Evolutionary conservation across 2,329 filamentous ascomycete species (phyloP), one percentile per base, ranked within the genome.

Genomic region (Fusarium ramigenum): DNA sequence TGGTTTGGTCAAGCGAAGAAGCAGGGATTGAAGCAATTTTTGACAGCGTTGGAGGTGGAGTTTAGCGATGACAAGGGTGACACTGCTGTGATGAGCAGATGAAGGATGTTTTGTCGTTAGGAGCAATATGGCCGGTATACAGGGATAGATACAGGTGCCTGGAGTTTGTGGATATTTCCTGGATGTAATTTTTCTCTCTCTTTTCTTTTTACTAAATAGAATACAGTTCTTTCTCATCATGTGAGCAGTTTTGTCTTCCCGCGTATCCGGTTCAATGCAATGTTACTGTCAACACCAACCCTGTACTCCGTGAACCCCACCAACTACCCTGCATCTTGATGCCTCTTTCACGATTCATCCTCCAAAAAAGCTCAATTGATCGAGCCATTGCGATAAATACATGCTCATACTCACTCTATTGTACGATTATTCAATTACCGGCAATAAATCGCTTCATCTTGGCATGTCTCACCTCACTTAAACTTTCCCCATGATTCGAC

Each of bases 1-100:
- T 62, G 60, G 60, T 57, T 62, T 5, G 60, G 47, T 18, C 28
- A 58, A 18, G 60, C 60, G 3, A 62, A 62, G 7, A 62, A 58
- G 14, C 47, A 62, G 9, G 60, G 50, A 14, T 25, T 62, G 9
- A 46, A 56, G 30, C 60, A 62, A 28, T 58, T 62, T 34, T 37
- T 62, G 7, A 62, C 60, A 1, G 60, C 60, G 15, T 3, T 62
- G 39, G 60, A 62, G 32, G 39, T 58, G n/a, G 47, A 58, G 23
- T 62, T 62, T 46, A 32, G 25, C 19, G 32, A 62, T 58, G 52
- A 46, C 28, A 58, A 56, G 47, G 50, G 52, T 18, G 40, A 19
- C 12, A 19, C 39, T 21, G 50, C 50, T 30, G 42, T 36, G 7
- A 44, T 62, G 42, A 58, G 37, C 43, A 62, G 59, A 36, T 62